Base-by-base conservation (phyloP, 1,284 basidiomycete species). In the Cutaneotrichosporon spelunceum region DNA sequence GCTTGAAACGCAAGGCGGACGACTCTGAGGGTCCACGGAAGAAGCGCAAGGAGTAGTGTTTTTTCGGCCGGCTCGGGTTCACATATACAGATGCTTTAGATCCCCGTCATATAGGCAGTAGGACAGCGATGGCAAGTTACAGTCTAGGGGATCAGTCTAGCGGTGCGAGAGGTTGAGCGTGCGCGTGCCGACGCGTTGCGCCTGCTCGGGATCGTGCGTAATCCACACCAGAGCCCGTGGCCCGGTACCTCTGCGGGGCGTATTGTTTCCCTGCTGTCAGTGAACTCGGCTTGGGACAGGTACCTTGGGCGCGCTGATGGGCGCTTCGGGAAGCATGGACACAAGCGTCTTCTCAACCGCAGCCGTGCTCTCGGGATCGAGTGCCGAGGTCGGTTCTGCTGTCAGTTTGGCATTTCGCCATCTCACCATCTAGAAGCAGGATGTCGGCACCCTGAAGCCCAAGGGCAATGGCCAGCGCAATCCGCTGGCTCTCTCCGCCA, bases 191-290 rank as follows among this genome's bases (percentile, higher is more conserved):
- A 89, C 85, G 56, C 90, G 81, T 60, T 84, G 79, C 0, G 85
- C 88, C 75, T 93, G 90, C 63, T 90, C 88, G 6, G 86, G 84
- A 0, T 88, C 89, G 74, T 93, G 90, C 0, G 91, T 93, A 68
- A 93, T 90, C 91, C 91, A 93, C 7, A 93, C 71, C 45, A 91
- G 78, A 0, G 89, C 87, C 71, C 89, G 88, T 56, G 90, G 70
- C 2, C 72, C 70, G 2, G 26, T 54, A 2, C 61, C 66, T 26
- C 56, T 64, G 26, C 70, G 60, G 7, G 45, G 53, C 26, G 45
- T 54, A 34, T 52, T 36, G 19, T n/a, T 26, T 2, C 39, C 29
- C 53, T 59, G 26, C 34, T 13, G 27, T 33, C 49, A 50, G 24
- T 16, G 7, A 7, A 24, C 26, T 14, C 8, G 4, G 24, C 14